phyloP scores from a whole-genome alignment of 495 filamentous ascomycete genomes.

The Annulohypoxylon moriforme region DNA sequence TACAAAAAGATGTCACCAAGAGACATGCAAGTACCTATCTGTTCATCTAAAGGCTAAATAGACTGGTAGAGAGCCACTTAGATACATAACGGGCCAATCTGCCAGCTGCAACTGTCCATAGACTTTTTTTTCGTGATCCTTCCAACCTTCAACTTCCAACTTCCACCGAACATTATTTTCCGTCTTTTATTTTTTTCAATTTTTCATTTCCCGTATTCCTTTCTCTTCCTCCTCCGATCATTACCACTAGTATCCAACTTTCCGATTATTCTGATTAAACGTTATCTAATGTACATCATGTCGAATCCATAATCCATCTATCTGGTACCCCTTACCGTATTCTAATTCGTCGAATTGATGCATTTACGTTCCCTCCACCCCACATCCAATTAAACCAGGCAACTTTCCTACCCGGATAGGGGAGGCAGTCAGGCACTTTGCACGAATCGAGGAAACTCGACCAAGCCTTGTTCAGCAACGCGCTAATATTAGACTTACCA shows the following conservation, averaged over 20 bases:
- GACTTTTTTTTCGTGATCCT: slow-evolving; percentile 7
- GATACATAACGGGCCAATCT: not conserved
- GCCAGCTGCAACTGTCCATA: not conserved
- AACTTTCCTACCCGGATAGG: slow-evolving; percentile 36
- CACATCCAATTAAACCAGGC: slow-evolving; percentile 45
- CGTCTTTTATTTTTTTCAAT: not conserved
- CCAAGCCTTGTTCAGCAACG: slow-evolving; percentile 25
- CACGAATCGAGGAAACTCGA: slow-evolving; percentile 27
- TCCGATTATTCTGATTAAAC: slow-evolving; percentile 8
- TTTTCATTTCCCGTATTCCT: not conserved
- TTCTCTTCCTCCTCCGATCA: slow-evolving; percentile 3
- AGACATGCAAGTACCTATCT: not conserved
- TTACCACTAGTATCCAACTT: slow-evolving; percentile 18
- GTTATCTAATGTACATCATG: slow-evolving; percentile 36
- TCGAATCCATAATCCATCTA: slow-evolving; percentile 34
- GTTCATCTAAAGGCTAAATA: slow-evolving; percentile 21
- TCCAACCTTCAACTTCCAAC: slow-evolving; percentile 2
- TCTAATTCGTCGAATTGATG: slow-evolving; percentile 35
- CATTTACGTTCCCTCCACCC: slow-evolving; percentile 26
- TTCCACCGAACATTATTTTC: slow-evolving; percentile 1
- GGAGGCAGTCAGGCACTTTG: slow-evolving; percentile 35
- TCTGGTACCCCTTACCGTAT: slow-evolving; percentile 21
- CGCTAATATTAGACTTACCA: slow-evolving; percentile 43
- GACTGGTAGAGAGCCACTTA: slow-evolving; percentile 3
- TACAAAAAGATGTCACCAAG: not conserved